phyloP scores from a whole-genome alignment of 2,329 filamentous ascomycete genomes.

The Hypoxylon sp. region DNA sequence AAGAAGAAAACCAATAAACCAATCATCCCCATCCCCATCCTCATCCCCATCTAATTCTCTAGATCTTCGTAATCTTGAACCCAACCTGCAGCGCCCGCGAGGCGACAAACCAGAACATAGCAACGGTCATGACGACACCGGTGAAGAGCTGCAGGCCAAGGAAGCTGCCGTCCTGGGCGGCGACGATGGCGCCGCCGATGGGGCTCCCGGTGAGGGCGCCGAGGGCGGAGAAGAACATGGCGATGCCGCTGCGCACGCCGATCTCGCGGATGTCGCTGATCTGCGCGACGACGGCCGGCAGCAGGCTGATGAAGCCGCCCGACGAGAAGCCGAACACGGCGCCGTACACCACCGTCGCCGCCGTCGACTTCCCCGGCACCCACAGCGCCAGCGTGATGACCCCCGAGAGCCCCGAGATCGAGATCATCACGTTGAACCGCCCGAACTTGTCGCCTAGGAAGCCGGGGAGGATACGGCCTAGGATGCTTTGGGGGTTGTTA shows the following conservation, averaged over 20 bases:
- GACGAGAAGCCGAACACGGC: slow-evolving; percentile 71
- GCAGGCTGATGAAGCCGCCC: slow-evolving; percentile 68
- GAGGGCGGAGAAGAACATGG: slow-evolving; percentile 68
- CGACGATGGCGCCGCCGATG: slow-evolving; percentile 70
- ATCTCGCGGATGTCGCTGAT: slow-evolving; percentile 75
- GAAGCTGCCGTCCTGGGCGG: slow-evolving; percentile 60
- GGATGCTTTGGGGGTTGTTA: slow-evolving; percentile 49
- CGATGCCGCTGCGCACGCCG: slow-evolving; percentile 71
- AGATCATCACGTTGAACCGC: slow-evolving; percentile 54
- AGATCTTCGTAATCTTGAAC: slow-evolving; percentile 34
- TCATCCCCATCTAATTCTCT: background rate
- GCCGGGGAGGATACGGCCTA: slow-evolving; percentile 62
- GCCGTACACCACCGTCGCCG: slow-evolving; percentile 66
- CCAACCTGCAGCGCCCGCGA: slow-evolving; percentile 44
- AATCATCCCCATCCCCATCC: background rate
- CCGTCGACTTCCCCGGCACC: slow-evolving; percentile 55
- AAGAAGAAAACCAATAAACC: too few species aligned
- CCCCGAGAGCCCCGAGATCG: slow-evolving; percentile 55
- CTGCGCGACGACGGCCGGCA: slow-evolving; percentile 72
- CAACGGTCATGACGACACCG: slow-evolving; percentile 56
- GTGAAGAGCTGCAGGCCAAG: slow-evolving; percentile 71
- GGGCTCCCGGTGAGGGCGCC: slow-evolving; percentile 73
- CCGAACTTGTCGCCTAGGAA: slow-evolving; percentile 54
- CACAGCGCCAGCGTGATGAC: slow-evolving; percentile 53
- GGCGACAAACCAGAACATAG: slow-evolving; percentile 39